Percentiles rank a stretch among this genome's conserved stretches.
Evolutionary conservation across 2,329 filamentous ascomycete genomes (phyloP).

Genomic region (Arthrocladium fulminans): DNA sequence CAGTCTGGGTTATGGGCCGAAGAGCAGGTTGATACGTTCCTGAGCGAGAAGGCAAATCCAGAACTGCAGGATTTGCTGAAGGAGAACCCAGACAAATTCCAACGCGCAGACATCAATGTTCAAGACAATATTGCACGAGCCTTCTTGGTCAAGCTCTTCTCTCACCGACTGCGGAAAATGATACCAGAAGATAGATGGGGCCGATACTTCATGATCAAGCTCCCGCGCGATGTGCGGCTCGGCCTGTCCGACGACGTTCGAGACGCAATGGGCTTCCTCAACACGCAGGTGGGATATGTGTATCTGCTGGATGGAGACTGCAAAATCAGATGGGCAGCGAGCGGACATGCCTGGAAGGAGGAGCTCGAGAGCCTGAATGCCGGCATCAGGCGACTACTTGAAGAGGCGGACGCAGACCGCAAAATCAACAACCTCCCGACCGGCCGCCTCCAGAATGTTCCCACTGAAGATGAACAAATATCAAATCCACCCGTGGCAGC

Average conservation of each 20-base stretch:
- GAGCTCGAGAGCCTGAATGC: constrained; percentile 37
- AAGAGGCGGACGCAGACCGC: constrained; percentile 22
- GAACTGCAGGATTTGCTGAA: constrained; percentile 56
- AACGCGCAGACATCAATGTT: constrained; percentile 78
- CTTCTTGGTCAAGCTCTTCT: constrained; percentile 48
- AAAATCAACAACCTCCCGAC: not conserved
- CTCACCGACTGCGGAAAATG: constrained; percentile 40
- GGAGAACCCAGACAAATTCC: constrained; percentile 46
- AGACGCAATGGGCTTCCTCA: constrained; percentile 61
- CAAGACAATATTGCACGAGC: constrained; percentile 67
- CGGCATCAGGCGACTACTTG: constrained; percentile 34
- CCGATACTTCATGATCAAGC: constrained; percentile 50
- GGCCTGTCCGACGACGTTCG: constrained; percentile 49
- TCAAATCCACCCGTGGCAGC: constrained; percentile 1
- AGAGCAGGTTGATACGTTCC: constrained; percentile 66
- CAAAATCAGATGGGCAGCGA: constrained; percentile 89
- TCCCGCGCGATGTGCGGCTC: constrained; percentile 27
- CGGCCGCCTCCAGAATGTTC: not conserved
- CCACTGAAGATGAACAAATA: not conserved
- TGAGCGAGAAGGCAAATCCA: constrained; percentile 57
- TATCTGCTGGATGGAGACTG: constrained; percentile 83
- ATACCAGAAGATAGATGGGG: constrained; percentile 44
- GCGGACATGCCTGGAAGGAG: constrained; percentile 38
- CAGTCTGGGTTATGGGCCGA: constrained; percentile 83
- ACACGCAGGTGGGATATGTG: constrained; percentile 86